phyloP scores from a whole-genome alignment of 1,139 yeast species.

The Kluyveromyces sp. region DNA sequence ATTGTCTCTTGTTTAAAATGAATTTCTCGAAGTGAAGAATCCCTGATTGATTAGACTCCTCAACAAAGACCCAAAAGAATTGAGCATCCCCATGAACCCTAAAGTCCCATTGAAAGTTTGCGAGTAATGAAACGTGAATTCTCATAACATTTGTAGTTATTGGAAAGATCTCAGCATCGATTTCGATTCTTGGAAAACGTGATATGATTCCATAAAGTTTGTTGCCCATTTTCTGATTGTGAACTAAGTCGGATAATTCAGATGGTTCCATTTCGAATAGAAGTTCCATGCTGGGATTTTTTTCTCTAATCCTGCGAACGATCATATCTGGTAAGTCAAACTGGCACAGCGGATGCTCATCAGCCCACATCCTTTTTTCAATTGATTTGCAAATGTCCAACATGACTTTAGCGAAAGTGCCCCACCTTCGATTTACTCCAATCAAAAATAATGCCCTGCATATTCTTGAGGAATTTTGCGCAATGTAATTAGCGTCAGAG shows the following conservation, averaged over 20 bases:
- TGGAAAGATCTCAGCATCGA: slow-evolving; percentile 85
- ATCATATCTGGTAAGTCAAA: slow-evolving; percentile 72
- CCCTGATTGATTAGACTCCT: slow-evolving; percentile 68
- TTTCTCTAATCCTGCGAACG: slow-evolving; percentile 53
- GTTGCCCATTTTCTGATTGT: slow-evolving; percentile 67
- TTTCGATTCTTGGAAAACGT: slow-evolving; percentile 63
- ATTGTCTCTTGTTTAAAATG: slow-evolving; percentile 53
- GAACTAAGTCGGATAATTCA: slow-evolving; percentile 86
- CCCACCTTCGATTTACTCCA: slow-evolving; percentile 88
- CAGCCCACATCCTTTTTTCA: slow-evolving; percentile 80
- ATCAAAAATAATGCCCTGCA: slow-evolving; percentile 83
- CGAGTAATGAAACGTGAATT: slow-evolving; percentile 59
- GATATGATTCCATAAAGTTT: slow-evolving; percentile 54
- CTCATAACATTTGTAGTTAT: slow-evolving; percentile 82
- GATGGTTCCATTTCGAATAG: slow-evolving; percentile 65
- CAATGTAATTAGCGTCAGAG: slow-evolving; percentile 88
- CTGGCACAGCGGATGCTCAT: slow-evolving; percentile 84
- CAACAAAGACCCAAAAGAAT: slow-evolving; percentile 88
- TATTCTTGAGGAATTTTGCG: slow-evolving; percentile 91
- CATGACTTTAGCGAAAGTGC: slow-evolving; percentile 65
- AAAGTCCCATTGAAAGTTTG: slow-evolving; percentile 83
- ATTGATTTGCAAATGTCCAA: slow-evolving; percentile 78
- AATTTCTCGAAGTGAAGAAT: slow-evolving; percentile 80
- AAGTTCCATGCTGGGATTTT: slow-evolving; percentile 61
- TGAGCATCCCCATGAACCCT: slow-evolving; percentile 77